Base-by-base conservation (phyloP, 139 green algal species). In the Chlorella vulgaris region DNA sequence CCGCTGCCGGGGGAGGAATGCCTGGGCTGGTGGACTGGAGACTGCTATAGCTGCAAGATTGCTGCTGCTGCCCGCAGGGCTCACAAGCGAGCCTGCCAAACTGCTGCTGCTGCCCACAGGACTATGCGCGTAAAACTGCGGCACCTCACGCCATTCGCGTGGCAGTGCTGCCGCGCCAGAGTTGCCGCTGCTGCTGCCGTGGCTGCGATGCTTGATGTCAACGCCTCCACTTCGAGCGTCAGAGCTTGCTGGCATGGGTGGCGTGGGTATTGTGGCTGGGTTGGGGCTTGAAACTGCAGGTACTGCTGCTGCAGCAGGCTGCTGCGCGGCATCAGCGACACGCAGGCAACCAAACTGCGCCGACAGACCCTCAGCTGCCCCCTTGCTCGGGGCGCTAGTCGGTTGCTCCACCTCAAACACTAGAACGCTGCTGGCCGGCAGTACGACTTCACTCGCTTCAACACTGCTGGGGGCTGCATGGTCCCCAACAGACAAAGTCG, bases 351-450 rank as follows among this genome's bases (percentile, higher is more conserved):
- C 78, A 61, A 83, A 70, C 38, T 69, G 65, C 0, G 78, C 26
- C 15, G 38, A 36, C 66, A 83, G 36, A 36, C 66, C 65, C 15
- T 26, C 43, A 0, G 61, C 76, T 28, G 42, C 15, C 3, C 33
- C 65, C 3, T 33, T 36, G 13, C 68, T 47, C 33, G 68, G 63
- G 21, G 66, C 47, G 42, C 66, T 60, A 26, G 2, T 53, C 0
- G 66, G 50, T 1, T 83, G 50, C 19, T 83, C 66, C 28, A 83
- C 50, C 21, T 83, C 78, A 68, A 83, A 76, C 10, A 83, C 66
- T 1, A 83, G n/a, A 26, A 77, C 50, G 60, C 69, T 76, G 69
- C 42, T 39, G 15, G 69, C 1, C 26, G 69, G 42, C 69, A 38
- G 35, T 21, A 29, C 38, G 60, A 21, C 31, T 10, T 55, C 13